phyloP scores from a whole-genome alignment of 345 rosid genomes.

The Erysimum cheiranthoides region DNA sequence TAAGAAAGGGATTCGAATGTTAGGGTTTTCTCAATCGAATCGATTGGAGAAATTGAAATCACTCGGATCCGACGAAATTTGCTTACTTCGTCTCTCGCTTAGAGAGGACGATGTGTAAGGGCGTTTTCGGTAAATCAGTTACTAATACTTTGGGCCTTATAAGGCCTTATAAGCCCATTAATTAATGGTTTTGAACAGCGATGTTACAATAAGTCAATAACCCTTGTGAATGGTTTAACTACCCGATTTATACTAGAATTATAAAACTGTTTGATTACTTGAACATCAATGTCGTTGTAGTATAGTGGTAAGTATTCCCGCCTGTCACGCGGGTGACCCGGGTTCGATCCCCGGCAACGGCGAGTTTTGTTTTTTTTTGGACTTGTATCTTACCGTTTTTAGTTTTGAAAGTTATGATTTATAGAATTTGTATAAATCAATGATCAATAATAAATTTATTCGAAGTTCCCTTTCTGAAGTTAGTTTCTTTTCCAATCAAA shows the following conservation, averaged over 20 bases:
- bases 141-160: neutral
- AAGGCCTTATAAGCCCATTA: constrained; percentile 4
- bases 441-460: neutral
- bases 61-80: too few relatives aligned
- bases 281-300: neutral
- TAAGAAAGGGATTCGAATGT: neutral
- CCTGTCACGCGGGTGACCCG: constrained; percentile 98
- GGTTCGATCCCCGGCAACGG: constrained; percentile 98
- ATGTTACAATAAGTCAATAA: neutral
- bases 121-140: neutral
- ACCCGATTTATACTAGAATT: accelerated
- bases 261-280: accelerated
- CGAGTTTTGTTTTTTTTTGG: constrained; percentile 20
- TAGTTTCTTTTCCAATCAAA: too few relatives aligned
- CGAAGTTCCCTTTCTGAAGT: neutral
- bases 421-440: neutral
- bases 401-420: neutral
- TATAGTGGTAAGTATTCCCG: constrained; percentile 4
- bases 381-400: neutral
- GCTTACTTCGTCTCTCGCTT: neutral
- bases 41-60: constrained; percentile 5
- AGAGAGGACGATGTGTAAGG: neutral
- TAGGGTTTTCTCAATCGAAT: constrained; percentile 18
- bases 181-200: neutral
- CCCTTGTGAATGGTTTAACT: neutral